These are phyloP conservation scores for Drosera capensis DNA, from an alignment of 148 eudicot species.

Conservation along the genomic window DNA sequence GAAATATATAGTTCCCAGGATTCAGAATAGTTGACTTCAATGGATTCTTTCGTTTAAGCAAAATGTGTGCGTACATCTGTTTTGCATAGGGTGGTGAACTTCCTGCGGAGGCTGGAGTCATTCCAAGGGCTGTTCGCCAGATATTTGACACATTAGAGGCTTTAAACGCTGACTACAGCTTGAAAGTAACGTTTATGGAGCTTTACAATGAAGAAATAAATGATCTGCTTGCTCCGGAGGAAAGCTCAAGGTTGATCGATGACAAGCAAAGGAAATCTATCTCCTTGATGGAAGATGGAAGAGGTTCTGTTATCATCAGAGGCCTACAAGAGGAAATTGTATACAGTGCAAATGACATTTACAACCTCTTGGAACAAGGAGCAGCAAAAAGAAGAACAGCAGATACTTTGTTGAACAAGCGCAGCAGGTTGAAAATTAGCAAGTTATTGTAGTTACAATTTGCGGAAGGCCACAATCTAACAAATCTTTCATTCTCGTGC, in stretches of 20 bases:
- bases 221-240: constrained; percentile 61
- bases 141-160: constrained; percentile 70
- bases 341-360: constrained; percentile 74
- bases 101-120: constrained; percentile 78
- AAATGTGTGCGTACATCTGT: too few relatives aligned
- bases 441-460: background rate
- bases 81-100: constrained; percentile 53
- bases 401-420: constrained; percentile 71
- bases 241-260: constrained; percentile 26
- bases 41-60: too few relatives aligned
- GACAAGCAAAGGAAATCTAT: constrained; percentile 63
- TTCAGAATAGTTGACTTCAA: too few relatives aligned
- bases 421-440: constrained; percentile 38
- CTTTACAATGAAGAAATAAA: constrained; percentile 79
- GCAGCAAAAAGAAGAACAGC: constrained; percentile 70
- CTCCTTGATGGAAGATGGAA: constrained; percentile 77
- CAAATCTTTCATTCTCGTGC: constrained; percentile 15
- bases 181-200: constrained; percentile 73
- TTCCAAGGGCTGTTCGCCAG: constrained; percentile 81
- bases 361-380: constrained; percentile 72
- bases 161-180: constrained; percentile 72
- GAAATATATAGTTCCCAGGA: too few relatives aligned
- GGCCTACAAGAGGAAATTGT: constrained; percentile 92
- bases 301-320: constrained; percentile 63
- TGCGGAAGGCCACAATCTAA: background rate